Conservation (phyloP, 345 rosid species). For the Gossypium sturtianum region DNA sequence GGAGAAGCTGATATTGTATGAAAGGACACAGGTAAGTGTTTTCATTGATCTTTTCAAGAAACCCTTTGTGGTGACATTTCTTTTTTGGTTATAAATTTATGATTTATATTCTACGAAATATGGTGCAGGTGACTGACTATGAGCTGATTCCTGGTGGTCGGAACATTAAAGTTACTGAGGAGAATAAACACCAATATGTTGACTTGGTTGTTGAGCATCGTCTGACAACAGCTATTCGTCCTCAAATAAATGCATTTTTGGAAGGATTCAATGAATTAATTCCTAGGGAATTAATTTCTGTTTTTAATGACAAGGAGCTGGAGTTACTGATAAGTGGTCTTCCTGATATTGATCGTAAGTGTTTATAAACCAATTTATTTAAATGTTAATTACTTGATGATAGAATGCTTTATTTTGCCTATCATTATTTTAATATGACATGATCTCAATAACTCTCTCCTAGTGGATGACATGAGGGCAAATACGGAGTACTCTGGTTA, state of each 20-base stretch:
- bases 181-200: conserved; percentile 85
- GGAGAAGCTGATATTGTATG: conserved; percentile 85
- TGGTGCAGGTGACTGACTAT: conserved; percentile 81
- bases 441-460: conserved; percentile 6
- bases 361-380: neutral
- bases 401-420: neutral
- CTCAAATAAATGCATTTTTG: conserved; percentile 88
- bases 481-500: conserved; percentile 92
- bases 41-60: neutral
- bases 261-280: conserved; percentile 88
- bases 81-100: neutral
- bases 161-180: conserved; percentile 85
- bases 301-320: conserved; percentile 89
- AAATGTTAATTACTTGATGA: conserved; percentile 6
- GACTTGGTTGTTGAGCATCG: conserved; percentile 88
- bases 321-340: conserved; percentile 93
- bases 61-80: neutral
- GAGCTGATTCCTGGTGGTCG: conserved; percentile 91
- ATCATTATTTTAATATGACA: neutral
- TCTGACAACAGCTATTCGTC: conserved; percentile 93
- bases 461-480: conserved; percentile 94
- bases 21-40: conserved; percentile 56
- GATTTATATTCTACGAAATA: conserved; percentile 3
- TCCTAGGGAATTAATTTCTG: conserved; percentile 67
- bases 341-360: conserved; percentile 93